Percentiles rank a stretch among this genome's conserved stretches.
phyloP scores from a whole-genome alignment of 2,329 filamentous ascomycete genomes.

The Aspergillus vadensis region DNA sequence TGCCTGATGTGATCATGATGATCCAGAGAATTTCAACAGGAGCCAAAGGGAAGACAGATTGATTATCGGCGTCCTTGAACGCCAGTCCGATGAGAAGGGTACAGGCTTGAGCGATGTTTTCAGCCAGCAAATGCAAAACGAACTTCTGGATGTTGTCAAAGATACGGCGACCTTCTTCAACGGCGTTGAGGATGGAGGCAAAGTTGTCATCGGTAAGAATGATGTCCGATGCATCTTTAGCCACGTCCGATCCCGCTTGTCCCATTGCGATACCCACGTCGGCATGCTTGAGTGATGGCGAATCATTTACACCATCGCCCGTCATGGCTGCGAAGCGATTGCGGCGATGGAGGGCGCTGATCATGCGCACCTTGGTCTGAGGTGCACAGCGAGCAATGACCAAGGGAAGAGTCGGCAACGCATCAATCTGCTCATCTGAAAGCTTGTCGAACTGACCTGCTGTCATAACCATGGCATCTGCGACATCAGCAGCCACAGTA shows the following conservation, averaged over 20 bases:
- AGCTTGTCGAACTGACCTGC: constrained; percentile 78
- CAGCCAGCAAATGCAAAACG: constrained; percentile 74
- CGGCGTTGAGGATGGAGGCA: constrained; percentile 79
- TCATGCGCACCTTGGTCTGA: constrained; percentile 80
- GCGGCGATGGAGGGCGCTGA: constrained; percentile 61
- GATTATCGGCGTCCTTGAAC: constrained; percentile 70
- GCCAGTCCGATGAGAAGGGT: constrained; percentile 78
- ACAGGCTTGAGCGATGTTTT: constrained; percentile 83
- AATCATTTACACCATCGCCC: constrained; percentile 86
- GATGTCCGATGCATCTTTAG: constrained; percentile 68
- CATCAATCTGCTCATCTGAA: constrained; percentile 70
- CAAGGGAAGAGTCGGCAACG: constrained; percentile 56
- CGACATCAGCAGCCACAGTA: constrained; percentile 60
- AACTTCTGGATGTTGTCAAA: constrained; percentile 92
- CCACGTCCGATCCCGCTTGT: constrained; percentile 76
- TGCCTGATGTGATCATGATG: constrained; percentile 86
- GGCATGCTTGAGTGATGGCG: constrained; percentile 75
- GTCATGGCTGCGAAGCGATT: constrained; percentile 82
- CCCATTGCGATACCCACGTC: constrained; percentile 92
- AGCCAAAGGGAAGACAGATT: constrained; percentile 82
- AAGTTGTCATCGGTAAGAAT: constrained; percentile 84
- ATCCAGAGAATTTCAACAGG: constrained; percentile 91
- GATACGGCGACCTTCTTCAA: constrained; percentile 81
- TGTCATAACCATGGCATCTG: constrained; percentile 70
- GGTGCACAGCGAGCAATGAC: constrained; percentile 63